Base-by-base conservation (phyloP, 2,329 filamentous ascomycete species). In the Sclerotinia trifoliorum region DNA sequence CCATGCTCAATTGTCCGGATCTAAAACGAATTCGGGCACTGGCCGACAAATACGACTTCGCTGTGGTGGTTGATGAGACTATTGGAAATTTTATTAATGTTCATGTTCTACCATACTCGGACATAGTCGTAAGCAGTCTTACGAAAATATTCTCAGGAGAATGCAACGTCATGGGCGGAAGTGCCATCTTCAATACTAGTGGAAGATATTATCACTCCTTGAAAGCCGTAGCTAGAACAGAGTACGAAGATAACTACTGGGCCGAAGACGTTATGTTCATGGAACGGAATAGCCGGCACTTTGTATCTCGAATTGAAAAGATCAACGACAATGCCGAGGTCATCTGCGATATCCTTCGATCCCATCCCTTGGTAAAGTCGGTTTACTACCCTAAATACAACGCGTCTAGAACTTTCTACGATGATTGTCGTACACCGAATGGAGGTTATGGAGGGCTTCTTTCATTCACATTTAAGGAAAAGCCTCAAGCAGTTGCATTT, bases 101-200 rank as follows among this genome's bases (percentile, higher is more conserved):
- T 74, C 93, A 98, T 77, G 92, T 99, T 5, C 85, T 99, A 6
- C 92, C 90, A 3, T 91, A 90, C 76, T 92, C 93, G 69, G 95
- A 99, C 79, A 84, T 98, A 21, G 92, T 98, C 6, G 94, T 97
- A 68, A 97, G 92, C 82, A 96, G 92, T 77, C 83, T 99, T 69
- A 98, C 95, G 61, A 99, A 99, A 79, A 90, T 98, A 66, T 99
- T 99, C 81, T 96, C 93, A 67, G 95, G 95, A 63, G 95, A 97
- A 79, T 95, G 92, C 78, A 98, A 99, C 78, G 95, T 99, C 73
- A 98, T 98, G 94, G 95, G 94, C 69, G 95, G 95, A 67, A 91
- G 89, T 72, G 80, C 84, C 57, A 86, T 89, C 66, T 77, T 89
- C 57, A 89, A 89, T 75, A 86, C 86, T 0, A 85, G 88, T 68